These are phyloP conservation scores for Stenogyne calaminthoides DNA, from an alignment of 305 asterid species.

Conservation along the genomic window DNA sequence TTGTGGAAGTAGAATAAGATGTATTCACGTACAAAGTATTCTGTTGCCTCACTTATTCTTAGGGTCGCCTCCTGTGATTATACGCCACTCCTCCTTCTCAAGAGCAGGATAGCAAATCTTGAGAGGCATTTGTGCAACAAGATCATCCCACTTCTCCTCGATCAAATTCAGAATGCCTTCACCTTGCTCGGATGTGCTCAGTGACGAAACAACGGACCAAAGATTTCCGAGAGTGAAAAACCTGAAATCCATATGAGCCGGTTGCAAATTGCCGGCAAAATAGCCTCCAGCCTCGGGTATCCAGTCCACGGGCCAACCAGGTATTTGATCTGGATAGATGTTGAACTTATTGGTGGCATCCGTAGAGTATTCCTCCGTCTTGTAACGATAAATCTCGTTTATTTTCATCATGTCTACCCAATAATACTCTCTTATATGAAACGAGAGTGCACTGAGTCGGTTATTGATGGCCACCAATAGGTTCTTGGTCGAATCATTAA, in stretches of 20 bases:
- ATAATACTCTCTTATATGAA: constrained; percentile 76
- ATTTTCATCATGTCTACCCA: constrained; percentile 70
- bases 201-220: constrained; percentile 73
- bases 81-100: constrained; percentile 82
- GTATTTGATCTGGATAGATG: constrained; percentile 81
- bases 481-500: constrained; percentile 63
- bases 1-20: not conserved
- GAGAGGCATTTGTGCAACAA: constrained; percentile 76
- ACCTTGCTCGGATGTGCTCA: constrained; percentile 61
- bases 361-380: constrained; percentile 75
- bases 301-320: constrained; percentile 82
- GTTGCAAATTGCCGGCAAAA: constrained; percentile 74
- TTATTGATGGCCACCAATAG: constrained; percentile 62
- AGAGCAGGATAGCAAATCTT: constrained; percentile 86
- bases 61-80: constrained; percentile 91
- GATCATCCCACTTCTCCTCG: constrained; percentile 85
- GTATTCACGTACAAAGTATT: not conserved
- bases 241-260: constrained; percentile 89
- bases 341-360: constrained; percentile 79
- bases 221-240: constrained; percentile 82
- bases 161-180: constrained; percentile 66
- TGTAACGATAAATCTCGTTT: constrained; percentile 58
- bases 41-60: constrained; percentile 63
- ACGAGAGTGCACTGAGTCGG: constrained; percentile 76
- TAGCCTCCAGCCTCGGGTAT: constrained; percentile 74